Evolutionary conservation across 2,329 filamentous ascomycete genomes (phyloP).

Genomic region (Nakataea oryzae): DNA sequence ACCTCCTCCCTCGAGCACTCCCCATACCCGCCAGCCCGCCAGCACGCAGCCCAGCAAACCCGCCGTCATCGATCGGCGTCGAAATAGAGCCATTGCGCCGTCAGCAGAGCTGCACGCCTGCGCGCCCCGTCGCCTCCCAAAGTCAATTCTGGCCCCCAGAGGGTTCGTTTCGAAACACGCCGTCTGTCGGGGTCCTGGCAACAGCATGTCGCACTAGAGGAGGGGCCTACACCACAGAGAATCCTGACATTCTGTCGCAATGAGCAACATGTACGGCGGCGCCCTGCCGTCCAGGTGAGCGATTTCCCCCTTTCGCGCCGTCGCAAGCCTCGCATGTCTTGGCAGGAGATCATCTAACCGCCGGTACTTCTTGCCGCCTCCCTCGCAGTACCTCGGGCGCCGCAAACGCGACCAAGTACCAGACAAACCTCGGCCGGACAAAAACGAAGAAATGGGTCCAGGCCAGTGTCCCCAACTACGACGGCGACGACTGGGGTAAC

Average conservation of each 20-base stretch:
- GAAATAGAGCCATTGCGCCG: background rate
- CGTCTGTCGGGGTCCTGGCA: background rate
- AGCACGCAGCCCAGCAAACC: background rate
- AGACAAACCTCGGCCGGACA: conserved; percentile 75
- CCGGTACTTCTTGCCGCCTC: background rate
- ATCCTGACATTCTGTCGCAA: background rate
- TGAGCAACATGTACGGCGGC: background rate
- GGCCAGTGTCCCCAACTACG: conserved; percentile 77
- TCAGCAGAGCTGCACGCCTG: background rate
- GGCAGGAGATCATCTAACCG: background rate
- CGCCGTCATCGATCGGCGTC: background rate
- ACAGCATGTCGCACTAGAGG: background rate
- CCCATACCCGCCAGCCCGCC: too few species aligned
- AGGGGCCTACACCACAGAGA: background rate
- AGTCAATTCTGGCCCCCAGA: background rate
- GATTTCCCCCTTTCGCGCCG: background rate
- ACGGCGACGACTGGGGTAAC: conserved; percentile 87
- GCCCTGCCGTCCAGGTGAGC: background rate
- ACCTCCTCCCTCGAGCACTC: background rate
- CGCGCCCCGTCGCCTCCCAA: background rate
- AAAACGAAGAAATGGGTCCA: conserved; percentile 96
- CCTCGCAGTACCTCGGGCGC: background rate
- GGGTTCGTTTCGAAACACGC: background rate
- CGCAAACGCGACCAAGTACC: conserved; percentile 41
- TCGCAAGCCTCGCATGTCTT: too few species aligned